Evolutionary conservation across 805 yeast genomes (phyloP).

Genomic region (Candida quercuum): DNA sequence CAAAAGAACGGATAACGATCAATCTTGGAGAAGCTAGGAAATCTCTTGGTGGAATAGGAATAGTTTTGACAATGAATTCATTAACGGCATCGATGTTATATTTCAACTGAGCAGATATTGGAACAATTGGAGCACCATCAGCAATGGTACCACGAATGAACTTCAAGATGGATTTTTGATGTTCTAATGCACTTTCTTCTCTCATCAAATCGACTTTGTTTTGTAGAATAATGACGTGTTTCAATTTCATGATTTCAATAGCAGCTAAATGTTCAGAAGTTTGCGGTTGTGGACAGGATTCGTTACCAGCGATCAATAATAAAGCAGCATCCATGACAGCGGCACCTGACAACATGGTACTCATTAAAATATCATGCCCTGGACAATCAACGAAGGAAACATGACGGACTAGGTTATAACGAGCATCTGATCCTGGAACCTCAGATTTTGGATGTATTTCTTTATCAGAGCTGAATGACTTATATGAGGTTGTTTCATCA

Average conservation of each 20-base stretch:
- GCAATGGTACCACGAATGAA: slow-evolving; percentile 98
- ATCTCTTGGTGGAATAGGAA: slow-evolving; percentile 96
- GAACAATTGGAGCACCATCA: slow-evolving; percentile 98
- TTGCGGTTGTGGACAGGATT: slow-evolving; percentile 99
- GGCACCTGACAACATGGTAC: slow-evolving; percentile 99
- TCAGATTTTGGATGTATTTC: slow-evolving; percentile 93
- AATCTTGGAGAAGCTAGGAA: slow-evolving; percentile 89
- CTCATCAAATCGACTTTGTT: slow-evolving; percentile 98
- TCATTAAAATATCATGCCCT: slow-evolving; percentile 99
- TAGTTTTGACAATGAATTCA: slow-evolving; percentile 89
- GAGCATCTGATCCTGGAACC: slow-evolving; percentile 82
- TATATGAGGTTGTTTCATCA: slow-evolving; percentile 93
- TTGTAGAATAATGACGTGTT: slow-evolving; percentile 93
- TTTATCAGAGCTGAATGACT: slow-evolving; percentile 89
- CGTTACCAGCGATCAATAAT: slow-evolving; percentile 94
- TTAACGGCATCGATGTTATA: slow-evolving; percentile 98
- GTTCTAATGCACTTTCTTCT: slow-evolving; percentile 94
- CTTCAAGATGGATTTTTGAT: slow-evolving; percentile 84
- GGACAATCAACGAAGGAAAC: slow-evolving; percentile 99
- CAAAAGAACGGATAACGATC: slow-evolving; percentile 96
- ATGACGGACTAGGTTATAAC: slow-evolving; percentile 88
- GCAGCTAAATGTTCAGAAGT: slow-evolving; percentile 99
- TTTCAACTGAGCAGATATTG: slow-evolving; percentile 97
- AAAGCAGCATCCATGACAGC: slow-evolving; percentile 99
- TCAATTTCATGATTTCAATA: slow-evolving; percentile 96